phyloP scores from a whole-genome alignment of 352 stramenopile genomes.

The Phytophthora quininea region DNA sequence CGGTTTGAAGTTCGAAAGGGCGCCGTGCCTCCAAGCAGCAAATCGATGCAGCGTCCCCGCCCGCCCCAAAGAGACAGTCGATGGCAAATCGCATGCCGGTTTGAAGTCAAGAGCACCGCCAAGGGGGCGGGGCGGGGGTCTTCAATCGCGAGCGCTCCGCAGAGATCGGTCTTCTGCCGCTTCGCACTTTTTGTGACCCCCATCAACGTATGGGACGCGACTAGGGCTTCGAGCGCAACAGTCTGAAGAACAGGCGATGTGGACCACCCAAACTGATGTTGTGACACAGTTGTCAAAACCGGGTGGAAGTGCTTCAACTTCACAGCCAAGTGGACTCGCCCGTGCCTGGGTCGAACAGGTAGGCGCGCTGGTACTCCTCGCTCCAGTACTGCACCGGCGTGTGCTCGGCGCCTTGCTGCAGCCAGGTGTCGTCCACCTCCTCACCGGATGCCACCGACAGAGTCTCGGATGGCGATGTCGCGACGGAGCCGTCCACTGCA shows the following conservation, averaged over 20 bases:
- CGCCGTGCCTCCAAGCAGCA: constrained; percentile 25
- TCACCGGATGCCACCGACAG: no score
- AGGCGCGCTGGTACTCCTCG: constrained; percentile 60
- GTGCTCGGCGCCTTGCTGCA: constrained; percentile 13
- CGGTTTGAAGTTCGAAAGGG: constrained; percentile 1
- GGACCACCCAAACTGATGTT: constrained; percentile 37
- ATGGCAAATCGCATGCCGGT: constrained; percentile 7
- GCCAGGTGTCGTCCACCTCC: constrained; percentile 1
- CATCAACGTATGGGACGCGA: neutral
- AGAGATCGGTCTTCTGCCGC: no score
- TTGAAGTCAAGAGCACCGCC: neutral
- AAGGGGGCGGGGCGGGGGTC: no score
- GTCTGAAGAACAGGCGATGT: constrained; percentile 7
- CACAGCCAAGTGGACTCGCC: constrained; percentile 54
- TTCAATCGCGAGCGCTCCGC: no score
- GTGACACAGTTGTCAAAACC: neutral
- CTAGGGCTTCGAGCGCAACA: constrained; percentile 18
- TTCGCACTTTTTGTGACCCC: neutral
- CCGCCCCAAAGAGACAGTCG: neutral
- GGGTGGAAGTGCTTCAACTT: constrained; percentile 2
- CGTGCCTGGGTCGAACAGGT: constrained; percentile 52
- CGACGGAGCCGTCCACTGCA: constrained; percentile 6
- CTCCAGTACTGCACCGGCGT: constrained; percentile 58
- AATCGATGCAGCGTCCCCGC: neutral
- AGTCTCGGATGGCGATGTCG: constrained; percentile 11